Evolutionary conservation across 2,329 filamentous ascomycete genomes (phyloP).

Genomic region (Ophiostoma ips): DNA sequence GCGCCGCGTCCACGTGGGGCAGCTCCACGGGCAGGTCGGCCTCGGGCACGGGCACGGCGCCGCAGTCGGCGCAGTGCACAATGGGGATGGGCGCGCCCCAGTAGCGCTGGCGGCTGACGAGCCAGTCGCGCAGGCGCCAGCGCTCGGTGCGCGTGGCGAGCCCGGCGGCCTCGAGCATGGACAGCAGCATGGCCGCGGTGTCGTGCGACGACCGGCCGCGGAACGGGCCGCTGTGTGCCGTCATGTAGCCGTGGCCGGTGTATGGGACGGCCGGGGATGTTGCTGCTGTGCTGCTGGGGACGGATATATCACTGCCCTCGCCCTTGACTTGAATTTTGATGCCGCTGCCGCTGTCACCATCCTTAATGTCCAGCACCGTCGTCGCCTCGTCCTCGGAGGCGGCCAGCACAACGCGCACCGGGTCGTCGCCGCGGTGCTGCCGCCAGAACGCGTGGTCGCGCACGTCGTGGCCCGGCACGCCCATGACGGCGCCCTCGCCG

Average conservation of each 20-base stretch:
- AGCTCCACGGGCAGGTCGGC: conserved; percentile 64
- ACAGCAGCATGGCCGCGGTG: conserved; percentile 46
- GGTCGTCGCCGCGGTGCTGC: conserved; percentile 46
- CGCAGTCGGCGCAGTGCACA: conserved; percentile 65
- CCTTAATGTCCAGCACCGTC: conserved; percentile 19
- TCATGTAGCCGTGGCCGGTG: conserved; percentile 53
- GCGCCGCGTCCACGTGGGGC: conserved; percentile 52
- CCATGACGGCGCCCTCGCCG: conserved; percentile 81
- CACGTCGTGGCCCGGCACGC: conserved; percentile 72
- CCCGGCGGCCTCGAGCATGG: conserved; percentile 37
- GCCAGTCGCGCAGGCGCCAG: conserved; percentile 78
- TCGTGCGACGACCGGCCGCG: conserved; percentile 48
- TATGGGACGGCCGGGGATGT: conserved; percentile 33
- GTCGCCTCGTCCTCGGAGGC: conserved; percentile 34
- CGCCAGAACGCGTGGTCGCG: conserved; percentile 73
- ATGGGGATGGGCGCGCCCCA: conserved; percentile 89
- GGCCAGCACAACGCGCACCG: conserved; percentile 49
- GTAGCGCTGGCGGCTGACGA: conserved; percentile 83
- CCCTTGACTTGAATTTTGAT: background rate
- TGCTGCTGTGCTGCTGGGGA: background rate
- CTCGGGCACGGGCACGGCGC: conserved; percentile 63
- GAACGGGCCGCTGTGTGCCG: conserved; percentile 49
- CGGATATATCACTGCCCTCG: background rate
- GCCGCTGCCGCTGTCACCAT: background rate
- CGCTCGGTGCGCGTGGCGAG: conserved; percentile 52